Evolutionary conservation across 108 stramenopile species (phyloP), one percentile per base, ranked within the genome.

Genomic region (Pseudonitzschia multiseries): DNA sequence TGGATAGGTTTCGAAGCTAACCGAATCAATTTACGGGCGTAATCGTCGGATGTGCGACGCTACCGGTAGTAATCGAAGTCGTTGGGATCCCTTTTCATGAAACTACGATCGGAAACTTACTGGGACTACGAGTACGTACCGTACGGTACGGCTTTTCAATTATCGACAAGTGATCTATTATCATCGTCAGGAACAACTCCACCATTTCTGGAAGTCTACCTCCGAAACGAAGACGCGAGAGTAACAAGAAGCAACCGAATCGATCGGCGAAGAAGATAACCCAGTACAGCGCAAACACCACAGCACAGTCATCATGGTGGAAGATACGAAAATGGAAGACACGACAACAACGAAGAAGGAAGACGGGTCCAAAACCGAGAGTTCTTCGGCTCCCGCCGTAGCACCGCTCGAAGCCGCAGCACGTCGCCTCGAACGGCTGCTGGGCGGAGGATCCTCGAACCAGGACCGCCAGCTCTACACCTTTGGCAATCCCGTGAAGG

Each of bases 341-440:
- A 65, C 54, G 27, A 24, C 56, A 28, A 15, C 46, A 18, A 22
- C 31, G 28, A 61, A 53, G 15, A 54, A 52, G 46, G 66, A 72
- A 56, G 60, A 78, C 17, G 46, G 9, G 17, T 18, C 46, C 9
- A 18, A 48, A 2, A 42, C 22, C 1, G 17, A 57, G 36, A 26
- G 27, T 0, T 22, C n/a, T n/a, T n/a, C n/a, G n/a, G n/a, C n/a
- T 43, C 59, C 42, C 18, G 8, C 26, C 10, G 29, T 32, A 21
- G 87, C 91, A 54, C 84, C 92, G 10, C 69, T 93, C 22, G 80
- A 86, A 78, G 83, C 86, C 9, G 85, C 94, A n/a, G 90, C 85
- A 0, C 82, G 86, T 41, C 87, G 91, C 18, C 77, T 95, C 48
- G 91, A 91, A 50, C 85, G 88, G 42, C 76, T 87, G 42, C 78